These are phyloP conservation scores for Samsoniella hepiali DNA, from an alignment of 2,329 filamentous ascomycete species.

Conservation along the genomic window DNA sequence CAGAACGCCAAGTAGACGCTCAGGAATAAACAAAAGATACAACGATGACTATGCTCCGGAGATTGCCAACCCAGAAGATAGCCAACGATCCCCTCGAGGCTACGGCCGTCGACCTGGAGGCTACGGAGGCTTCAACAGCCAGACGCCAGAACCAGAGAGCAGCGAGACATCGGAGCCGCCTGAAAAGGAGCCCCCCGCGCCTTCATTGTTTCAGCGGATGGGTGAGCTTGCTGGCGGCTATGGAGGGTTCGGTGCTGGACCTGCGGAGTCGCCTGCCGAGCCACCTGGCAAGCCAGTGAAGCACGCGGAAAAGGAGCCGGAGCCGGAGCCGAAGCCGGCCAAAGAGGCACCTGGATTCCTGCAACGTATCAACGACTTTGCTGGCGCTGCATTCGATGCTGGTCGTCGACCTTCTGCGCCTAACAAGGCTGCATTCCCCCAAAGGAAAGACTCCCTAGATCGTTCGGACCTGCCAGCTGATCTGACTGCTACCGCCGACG, in stretches of 20 bases:
- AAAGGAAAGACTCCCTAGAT: slow-evolving; percentile 24
- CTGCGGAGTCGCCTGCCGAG: not conserved
- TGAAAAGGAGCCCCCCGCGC: not conserved
- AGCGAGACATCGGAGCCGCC: slow-evolving; percentile 36
- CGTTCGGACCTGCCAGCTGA: not conserved
- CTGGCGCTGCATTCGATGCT: slow-evolving; percentile 11
- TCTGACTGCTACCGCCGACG: slow-evolving; percentile 23
- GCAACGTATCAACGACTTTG: slow-evolving; percentile 20
- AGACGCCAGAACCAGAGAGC: slow-evolving; percentile 39
- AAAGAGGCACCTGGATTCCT: slow-evolving; percentile 4
- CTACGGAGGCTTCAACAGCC: slow-evolving; percentile 48
- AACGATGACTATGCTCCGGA: slow-evolving; percentile 46
- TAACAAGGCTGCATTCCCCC: slow-evolving; percentile 10
- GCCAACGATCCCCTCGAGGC: slow-evolving; percentile 36
- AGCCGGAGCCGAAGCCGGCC: not conserved
- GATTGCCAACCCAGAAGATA: slow-evolving; percentile 42
- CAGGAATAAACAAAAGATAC: slow-evolving; percentile 36
- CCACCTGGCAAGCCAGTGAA: not conserved
- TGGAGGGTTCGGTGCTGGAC: slow-evolving; percentile 7
- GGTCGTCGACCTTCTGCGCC: slow-evolving; percentile 6
- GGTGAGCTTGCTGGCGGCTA: slow-evolving; percentile 53
- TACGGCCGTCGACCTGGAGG: slow-evolving; percentile 42
- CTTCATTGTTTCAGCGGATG: slow-evolving; percentile 55
- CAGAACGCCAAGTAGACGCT: slow-evolving; percentile 48
- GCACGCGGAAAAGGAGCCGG: not conserved